Evolutionary conservation across 1,284 basidiomycete genomes (phyloP).

Genomic region (Serendipita sp.): DNA sequence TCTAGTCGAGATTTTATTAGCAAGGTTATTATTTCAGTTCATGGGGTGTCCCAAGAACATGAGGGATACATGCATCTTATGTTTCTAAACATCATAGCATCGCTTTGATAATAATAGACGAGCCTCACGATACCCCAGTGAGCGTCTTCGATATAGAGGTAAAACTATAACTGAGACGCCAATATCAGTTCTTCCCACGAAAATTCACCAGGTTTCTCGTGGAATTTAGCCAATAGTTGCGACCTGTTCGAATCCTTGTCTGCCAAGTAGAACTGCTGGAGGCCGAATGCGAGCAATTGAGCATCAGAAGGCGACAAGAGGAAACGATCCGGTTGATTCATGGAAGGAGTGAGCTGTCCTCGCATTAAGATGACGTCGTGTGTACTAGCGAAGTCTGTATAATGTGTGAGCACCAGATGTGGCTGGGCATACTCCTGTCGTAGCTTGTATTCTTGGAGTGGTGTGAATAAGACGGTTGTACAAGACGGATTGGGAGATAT

Average conservation of each 20-base stretch:
- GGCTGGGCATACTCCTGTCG: slow-evolving; percentile 82
- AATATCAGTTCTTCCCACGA: slow-evolving; percentile 49
- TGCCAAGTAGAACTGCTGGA: slow-evolving; percentile 78
- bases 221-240: slow-evolving; percentile 48
- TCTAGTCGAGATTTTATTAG: neutral
- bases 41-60: neutral
- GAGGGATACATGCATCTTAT: too few species aligned
- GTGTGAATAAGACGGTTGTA: slow-evolving; percentile 78
- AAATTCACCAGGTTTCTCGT: slow-evolving; percentile 58
- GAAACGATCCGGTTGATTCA: slow-evolving; percentile 33
- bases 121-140: too few species aligned
- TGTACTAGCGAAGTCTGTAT: slow-evolving; percentile 72
- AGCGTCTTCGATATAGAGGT: too few species aligned
- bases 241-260: slow-evolving; percentile 23
- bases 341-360: slow-evolving; percentile 75
- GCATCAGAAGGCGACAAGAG: slow-evolving; percentile 68
- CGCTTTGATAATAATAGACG: too few species aligned
- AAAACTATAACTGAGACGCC: neutral
- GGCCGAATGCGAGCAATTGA: slow-evolving; percentile 58
- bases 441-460: slow-evolving; percentile 87
- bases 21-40: neutral
- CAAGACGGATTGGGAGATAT: slow-evolving; percentile 30
- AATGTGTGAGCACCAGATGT: slow-evolving; percentile 80
- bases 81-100: too few species aligned
- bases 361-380: slow-evolving; percentile 80